Percentiles rank a stretch among this genome's conserved stretches.
phyloP scores from a whole-genome alignment of 352 stramenopile species.

The Blastocystis sp. region DNA sequence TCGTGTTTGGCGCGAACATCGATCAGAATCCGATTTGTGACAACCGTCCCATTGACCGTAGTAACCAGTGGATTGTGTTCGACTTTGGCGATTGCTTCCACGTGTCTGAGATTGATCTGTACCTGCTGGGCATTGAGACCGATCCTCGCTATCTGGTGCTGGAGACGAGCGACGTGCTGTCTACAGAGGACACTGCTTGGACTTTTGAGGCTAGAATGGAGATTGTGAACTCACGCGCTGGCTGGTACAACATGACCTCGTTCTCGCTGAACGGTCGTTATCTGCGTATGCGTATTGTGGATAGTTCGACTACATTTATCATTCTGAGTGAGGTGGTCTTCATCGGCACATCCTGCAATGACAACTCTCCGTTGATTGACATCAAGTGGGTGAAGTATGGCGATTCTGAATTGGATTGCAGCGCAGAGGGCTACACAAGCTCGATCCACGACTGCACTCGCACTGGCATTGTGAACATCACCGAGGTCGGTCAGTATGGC shows the following conservation, averaged over 20 bases:
- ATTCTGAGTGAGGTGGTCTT: slow-evolving; percentile 48
- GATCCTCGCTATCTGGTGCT: slow-evolving; percentile 36
- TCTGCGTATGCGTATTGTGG: slow-evolving; percentile 38
- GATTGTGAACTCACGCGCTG: slow-evolving; percentile 41
- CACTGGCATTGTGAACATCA: slow-evolving; percentile 44
- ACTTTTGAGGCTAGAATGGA: neutral
- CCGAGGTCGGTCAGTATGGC: slow-evolving; percentile 22
- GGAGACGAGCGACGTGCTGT: slow-evolving; percentile 51
- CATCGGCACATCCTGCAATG: slow-evolving; percentile 1
- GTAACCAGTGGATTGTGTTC: slow-evolving; percentile 59
- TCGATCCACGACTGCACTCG: slow-evolving; percentile 36
- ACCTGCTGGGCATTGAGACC: slow-evolving; percentile 52
- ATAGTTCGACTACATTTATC: slow-evolving; percentile 24
- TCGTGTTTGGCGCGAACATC: slow-evolving; percentile 53
- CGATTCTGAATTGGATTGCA: neutral
- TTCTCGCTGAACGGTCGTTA: slow-evolving; percentile 21
- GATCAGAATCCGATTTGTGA: neutral
- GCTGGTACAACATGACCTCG: slow-evolving; percentile 12
- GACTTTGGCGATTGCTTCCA: slow-evolving; percentile 50
- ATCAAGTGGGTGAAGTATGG: slow-evolving; percentile 49
- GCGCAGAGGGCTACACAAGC: neutral
- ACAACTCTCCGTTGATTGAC: neutral
- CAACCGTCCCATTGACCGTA: slow-evolving; percentile 25
- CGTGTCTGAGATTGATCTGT: slow-evolving; percentile 18
- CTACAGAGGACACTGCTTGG: neutral